A percentile compares a stretch with the other conserved stretches of the same genome.
Conservation (phyloP, 2,329 filamentous ascomycete genomes). For the Phialocephala subalpina region DNA sequence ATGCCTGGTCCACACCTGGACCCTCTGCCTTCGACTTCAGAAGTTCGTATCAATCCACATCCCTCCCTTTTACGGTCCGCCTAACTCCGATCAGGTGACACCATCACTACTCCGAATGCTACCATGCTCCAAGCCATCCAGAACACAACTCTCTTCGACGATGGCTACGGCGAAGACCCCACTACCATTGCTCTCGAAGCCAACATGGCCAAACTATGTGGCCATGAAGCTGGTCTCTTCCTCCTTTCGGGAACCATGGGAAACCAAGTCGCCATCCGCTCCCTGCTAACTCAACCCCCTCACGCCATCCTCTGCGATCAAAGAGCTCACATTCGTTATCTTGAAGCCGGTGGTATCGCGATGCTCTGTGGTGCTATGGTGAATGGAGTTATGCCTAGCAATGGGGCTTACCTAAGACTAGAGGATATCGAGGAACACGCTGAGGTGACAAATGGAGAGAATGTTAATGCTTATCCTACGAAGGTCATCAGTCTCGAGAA, state of each 20-base stretch:
- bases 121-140: constrained; percentile 84
- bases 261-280: constrained; percentile 83
- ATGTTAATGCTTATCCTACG: constrained; percentile 84
- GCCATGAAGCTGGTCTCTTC: constrained; percentile 79
- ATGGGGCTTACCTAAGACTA: constrained; percentile 68
- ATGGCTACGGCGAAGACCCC: constrained; percentile 81
- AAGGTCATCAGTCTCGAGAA: constrained; percentile 85
- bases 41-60: background rate
- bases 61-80: background rate
- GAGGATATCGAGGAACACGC: constrained; percentile 72
- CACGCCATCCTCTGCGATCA: constrained; percentile 81
- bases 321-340: constrained; percentile 77
- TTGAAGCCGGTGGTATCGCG: constrained; percentile 71
- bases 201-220: constrained; percentile 75
- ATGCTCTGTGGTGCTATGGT: constrained; percentile 74
- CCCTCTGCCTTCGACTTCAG: constrained; percentile 2
- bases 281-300: constrained; percentile 80
- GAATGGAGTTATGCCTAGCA: constrained; percentile 70
- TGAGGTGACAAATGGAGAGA: constrained; percentile 66
- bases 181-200: constrained; percentile 79
- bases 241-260: constrained; percentile 93
- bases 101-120: constrained; percentile 76
- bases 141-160: constrained; percentile 78
- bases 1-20: background rate
- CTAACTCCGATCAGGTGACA: constrained; percentile 52